Percentiles rank a stretch among this genome's conserved stretches.
Evolutionary conservation across 1,139 yeast genomes (phyloP).

Genomic region (Debaryomyces nepalensis): DNA sequence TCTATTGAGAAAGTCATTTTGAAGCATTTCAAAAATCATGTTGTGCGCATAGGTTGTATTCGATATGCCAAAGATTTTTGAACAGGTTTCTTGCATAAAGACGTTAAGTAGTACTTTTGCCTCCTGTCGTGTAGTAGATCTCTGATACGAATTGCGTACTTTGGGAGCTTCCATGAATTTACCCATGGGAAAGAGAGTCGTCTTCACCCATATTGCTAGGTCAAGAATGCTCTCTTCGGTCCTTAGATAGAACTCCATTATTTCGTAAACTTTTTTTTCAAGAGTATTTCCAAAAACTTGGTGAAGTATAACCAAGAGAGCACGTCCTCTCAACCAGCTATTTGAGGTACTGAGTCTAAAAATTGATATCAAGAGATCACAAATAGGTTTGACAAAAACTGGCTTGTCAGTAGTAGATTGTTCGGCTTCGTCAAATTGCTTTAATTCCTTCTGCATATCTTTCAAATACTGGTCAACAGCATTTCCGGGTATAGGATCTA

Average conservation of each 20-base stretch:
- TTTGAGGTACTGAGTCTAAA: constrained; percentile 71
- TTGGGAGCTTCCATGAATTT: constrained; percentile 49
- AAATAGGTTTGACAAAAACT: constrained; percentile 75
- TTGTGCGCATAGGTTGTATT: constrained; percentile 68
- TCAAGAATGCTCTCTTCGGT: constrained; percentile 57
- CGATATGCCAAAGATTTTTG: constrained; percentile 74
- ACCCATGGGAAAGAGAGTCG: constrained; percentile 70
- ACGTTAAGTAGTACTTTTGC: constrained; percentile 60
- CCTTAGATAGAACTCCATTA: constrained; percentile 35
- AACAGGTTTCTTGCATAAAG: constrained; percentile 66
- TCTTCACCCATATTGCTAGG: constrained; percentile 46
- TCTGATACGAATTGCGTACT: constrained; percentile 56
- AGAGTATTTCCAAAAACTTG: constrained; percentile 88
- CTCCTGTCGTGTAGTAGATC: constrained; percentile 56
- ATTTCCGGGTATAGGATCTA: constrained; percentile 11
- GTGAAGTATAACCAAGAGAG: constrained; percentile 78
- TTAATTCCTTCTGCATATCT: constrained; percentile 50
- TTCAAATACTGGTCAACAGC: constrained; percentile 36
- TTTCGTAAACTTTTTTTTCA: constrained; percentile 65
- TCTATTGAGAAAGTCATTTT: constrained; percentile 71
- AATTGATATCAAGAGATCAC: constrained; percentile 71
- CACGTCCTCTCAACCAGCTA: constrained; percentile 84
- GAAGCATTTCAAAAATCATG: constrained; percentile 67
- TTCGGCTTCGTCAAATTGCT: constrained; percentile 40
- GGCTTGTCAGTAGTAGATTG: constrained; percentile 23